Evolutionary conservation across 2,329 filamentous ascomycete species (phyloP).

Genomic region (Amauroascus niger): DNA sequence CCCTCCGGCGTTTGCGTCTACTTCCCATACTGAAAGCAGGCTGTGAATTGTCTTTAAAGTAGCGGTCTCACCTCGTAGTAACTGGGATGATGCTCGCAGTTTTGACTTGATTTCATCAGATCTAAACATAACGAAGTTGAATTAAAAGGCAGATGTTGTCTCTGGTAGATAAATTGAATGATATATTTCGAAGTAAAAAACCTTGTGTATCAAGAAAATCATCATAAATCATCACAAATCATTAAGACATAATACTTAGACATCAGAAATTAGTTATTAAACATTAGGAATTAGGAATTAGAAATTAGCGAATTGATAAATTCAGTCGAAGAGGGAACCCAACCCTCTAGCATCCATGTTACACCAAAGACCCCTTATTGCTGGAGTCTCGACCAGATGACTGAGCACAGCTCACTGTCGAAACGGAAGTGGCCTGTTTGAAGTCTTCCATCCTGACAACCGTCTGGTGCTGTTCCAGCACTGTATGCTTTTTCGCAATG

Average conservation of each 20-base stretch:
- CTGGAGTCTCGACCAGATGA: neutral
- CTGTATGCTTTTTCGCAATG: neutral
- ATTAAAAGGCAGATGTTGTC: too few species aligned
- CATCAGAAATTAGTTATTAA: neutral
- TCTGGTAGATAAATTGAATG: too few species aligned
- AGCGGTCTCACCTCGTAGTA: too few species aligned
- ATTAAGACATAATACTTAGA: neutral
- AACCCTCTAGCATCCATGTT: too few species aligned
- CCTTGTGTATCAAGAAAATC: too few species aligned
- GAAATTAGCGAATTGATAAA: neutral
- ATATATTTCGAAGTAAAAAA: too few species aligned
- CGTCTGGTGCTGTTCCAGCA: neutral
- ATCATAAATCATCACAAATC: too few species aligned
- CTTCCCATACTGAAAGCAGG: neutral
- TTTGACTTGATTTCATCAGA: too few species aligned
- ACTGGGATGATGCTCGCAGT: too few species aligned
- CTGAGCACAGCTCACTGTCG: neutral
- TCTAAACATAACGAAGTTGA: too few species aligned
- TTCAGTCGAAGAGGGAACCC: too few species aligned
- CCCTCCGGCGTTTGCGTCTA: slow-evolving; percentile 23
- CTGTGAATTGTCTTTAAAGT: slow-evolving; percentile 1
- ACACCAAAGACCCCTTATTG: neutral
- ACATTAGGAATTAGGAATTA: neutral
- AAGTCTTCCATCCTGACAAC: neutral
- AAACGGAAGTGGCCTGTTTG: neutral